Conservation (phyloP, 2,329 filamentous ascomycete genomes). For the Colletotrichum sp. region DNA sequence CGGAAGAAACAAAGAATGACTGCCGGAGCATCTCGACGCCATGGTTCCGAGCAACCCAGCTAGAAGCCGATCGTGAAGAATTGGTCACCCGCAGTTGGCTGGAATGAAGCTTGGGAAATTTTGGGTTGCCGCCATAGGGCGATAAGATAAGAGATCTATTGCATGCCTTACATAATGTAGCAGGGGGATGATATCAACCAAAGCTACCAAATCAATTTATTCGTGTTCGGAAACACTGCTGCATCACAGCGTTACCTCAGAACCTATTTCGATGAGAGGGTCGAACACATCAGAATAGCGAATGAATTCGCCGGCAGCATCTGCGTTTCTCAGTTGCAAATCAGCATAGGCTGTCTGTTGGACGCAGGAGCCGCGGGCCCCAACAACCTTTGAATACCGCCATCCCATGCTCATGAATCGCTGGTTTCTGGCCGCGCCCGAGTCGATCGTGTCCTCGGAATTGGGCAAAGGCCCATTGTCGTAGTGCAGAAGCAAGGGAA, state of each 20-base stretch:
- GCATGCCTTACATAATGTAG: background rate
- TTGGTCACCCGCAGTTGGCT: background rate
- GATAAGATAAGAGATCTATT: slow-evolving; percentile 5
- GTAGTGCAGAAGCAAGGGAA: background rate
- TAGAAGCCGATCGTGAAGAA: background rate
- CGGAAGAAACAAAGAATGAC: slow-evolving; percentile 42
- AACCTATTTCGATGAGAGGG: background rate
- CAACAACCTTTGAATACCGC: background rate
- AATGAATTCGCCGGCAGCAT: background rate
- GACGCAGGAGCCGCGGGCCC: background rate
- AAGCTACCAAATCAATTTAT: background rate
- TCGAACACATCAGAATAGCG: background rate
- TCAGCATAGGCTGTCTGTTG: background rate
- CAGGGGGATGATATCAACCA: background rate
- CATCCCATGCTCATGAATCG: background rate
- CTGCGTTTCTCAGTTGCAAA: background rate
- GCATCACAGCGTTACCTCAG: background rate
- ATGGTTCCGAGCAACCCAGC: slow-evolving; percentile 29
- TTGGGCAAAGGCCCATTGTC: background rate
- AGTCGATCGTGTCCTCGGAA: background rate
- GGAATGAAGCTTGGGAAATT: slow-evolving; percentile 7
- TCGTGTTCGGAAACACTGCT: background rate
- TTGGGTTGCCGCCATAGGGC: background rate
- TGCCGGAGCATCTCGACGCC: slow-evolving; percentile 44
- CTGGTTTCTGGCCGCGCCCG: background rate